These are phyloP conservation scores for Scalesia atractyloides DNA, from an alignment of 129 eudicot genomes.

Conservation along the genomic window DNA sequence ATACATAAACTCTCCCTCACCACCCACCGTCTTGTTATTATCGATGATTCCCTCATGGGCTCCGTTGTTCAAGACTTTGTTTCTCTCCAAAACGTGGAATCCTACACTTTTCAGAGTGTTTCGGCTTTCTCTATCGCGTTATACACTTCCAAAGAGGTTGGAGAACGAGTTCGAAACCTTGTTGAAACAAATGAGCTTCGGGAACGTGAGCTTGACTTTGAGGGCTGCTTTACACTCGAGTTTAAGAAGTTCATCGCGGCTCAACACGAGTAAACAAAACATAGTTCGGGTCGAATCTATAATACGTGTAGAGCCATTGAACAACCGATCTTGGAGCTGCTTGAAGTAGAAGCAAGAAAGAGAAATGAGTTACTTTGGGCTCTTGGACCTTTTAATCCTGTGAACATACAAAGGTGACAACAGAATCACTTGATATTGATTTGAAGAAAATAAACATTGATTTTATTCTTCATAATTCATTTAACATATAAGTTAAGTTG, in stretches of 20 bases:
- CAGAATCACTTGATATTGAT: background rate
- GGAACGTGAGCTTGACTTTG: constrained; percentile 17
- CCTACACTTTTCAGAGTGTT: constrained; percentile 42
- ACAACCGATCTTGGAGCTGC: constrained; percentile 35
- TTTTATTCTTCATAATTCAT: too few relatives aligned
- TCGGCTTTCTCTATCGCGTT: constrained; percentile 44
- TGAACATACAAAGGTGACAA: constrained; percentile 10
- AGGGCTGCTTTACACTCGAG: constrained; percentile 40
- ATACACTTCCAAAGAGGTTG: background rate
- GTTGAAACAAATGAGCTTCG: too few relatives aligned
- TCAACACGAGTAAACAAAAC: constrained; percentile 28
- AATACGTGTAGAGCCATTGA: constrained; percentile 52
- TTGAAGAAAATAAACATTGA: too few relatives aligned
- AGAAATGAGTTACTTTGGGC: constrained; percentile 48
- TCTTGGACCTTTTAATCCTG: constrained; percentile 59
- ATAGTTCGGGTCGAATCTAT: constrained; percentile 44
- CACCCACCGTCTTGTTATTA: constrained; percentile 43
- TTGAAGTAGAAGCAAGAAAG: constrained; percentile 20
- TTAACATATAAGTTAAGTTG: too few relatives aligned
- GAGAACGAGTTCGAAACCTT: too few relatives aligned
- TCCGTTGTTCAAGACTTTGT: constrained; percentile 51
- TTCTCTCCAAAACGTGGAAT: constrained; percentile 40
- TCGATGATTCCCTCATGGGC: constrained; percentile 60
- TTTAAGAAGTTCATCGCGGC: constrained; percentile 14
- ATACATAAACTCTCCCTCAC: constrained; percentile 32